phyloP scores from a whole-genome alignment of 306 rosid species.

The Glycine tomentella region DNA sequence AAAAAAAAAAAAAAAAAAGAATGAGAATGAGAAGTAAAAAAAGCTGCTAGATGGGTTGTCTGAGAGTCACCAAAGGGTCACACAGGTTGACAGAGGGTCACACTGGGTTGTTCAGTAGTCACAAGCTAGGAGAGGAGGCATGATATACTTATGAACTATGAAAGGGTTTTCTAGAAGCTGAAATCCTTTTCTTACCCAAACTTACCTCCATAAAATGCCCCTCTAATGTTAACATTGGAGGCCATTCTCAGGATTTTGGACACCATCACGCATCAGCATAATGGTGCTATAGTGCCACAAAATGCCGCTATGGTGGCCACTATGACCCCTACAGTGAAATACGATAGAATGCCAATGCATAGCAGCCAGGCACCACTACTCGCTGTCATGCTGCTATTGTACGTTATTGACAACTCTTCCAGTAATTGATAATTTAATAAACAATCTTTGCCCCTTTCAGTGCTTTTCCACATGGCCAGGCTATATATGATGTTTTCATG shows the following conservation, averaged over 20 bases:
- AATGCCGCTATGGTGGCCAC: not conserved
- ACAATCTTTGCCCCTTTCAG: not conserved
- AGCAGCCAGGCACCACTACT: not conserved
- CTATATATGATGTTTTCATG: slow-evolving; percentile 5
- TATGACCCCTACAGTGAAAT: not conserved
- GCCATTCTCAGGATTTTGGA: not conserved
- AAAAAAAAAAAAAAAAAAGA: not conserved
- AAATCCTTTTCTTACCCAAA: not conserved
- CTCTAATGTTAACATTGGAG: too few relatives aligned
- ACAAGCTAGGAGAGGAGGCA: not conserved
- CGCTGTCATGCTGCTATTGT: not conserved
- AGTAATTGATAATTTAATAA: not conserved
- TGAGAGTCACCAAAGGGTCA: not conserved
- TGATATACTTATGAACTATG: too few relatives aligned
- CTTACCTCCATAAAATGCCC: too few relatives aligned
- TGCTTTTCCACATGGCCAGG: not conserved
- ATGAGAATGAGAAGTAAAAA: not conserved
- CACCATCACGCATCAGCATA: not conserved
- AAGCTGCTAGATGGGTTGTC: not conserved
- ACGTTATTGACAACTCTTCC: not conserved
- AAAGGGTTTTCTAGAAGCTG: too few relatives aligned
- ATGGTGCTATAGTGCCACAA: not conserved
- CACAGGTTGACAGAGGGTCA: not conserved
- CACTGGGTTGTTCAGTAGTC: not conserved
- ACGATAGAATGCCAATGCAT: not conserved